These are phyloP conservation scores for Fusarium drepaniforme DNA, from an alignment of 2,329 filamentous ascomycete genomes.

Conservation along the genomic window DNA sequence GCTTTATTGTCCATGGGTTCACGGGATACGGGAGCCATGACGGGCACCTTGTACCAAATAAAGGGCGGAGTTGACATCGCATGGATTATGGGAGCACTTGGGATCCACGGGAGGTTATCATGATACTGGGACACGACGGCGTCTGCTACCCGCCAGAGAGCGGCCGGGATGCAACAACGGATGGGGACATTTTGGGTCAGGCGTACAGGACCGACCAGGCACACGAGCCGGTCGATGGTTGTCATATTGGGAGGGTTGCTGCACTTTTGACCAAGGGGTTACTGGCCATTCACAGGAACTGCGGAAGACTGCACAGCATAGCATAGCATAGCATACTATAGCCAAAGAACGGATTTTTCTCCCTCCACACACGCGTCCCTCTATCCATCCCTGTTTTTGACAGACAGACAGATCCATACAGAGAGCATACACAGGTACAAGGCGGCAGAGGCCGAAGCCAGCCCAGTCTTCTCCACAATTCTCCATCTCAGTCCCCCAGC, in stretches of 20 bases:
- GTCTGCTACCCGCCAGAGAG: conserved; percentile 27
- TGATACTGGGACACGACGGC: conserved; percentile 49
- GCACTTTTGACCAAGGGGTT: conserved; percentile 35
- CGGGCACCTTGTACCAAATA: conserved; percentile 49
- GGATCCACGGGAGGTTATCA: conserved; percentile 44
- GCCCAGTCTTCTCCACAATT: conserved; percentile 19
- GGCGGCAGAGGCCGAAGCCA: conserved; percentile 17
- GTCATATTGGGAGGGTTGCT: conserved; percentile 40
- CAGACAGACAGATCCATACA: neutral
- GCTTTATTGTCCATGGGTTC: conserved; percentile 41
- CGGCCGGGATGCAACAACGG: conserved; percentile 28
- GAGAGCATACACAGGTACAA: conserved; percentile 15
- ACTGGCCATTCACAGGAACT: conserved; percentile 42
- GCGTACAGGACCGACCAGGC: conserved; percentile 44
- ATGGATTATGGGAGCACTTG: conserved; percentile 49
- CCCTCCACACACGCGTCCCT: conserved; percentile 28
- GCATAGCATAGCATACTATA: conserved; percentile 46
- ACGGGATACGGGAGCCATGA: conserved; percentile 41
- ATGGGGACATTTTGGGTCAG: conserved; percentile 39
- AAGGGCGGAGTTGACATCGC: conserved; percentile 47
- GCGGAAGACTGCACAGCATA: conserved; percentile 46
- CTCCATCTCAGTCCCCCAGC: conserved; percentile 1
- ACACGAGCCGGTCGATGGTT: conserved; percentile 39
- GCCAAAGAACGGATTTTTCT: conserved; percentile 39
- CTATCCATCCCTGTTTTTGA: neutral